phyloP scores from a whole-genome alignment of 192 early-diverging fungal species.

The Entophlyctis helioformis region DNA sequence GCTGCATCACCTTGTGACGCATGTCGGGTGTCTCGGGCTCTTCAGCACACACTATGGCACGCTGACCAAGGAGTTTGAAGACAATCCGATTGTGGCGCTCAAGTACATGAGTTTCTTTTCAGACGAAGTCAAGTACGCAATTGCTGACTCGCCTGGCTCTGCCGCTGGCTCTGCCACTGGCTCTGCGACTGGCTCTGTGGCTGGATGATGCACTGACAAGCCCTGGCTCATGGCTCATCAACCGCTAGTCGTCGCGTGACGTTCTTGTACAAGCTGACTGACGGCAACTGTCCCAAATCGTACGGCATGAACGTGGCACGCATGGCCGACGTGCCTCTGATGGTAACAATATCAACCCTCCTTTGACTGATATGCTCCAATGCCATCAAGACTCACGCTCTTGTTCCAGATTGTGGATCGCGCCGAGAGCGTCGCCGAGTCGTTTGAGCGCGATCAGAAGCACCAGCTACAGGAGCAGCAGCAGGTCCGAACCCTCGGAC shows the following conservation, averaged over 20 bases:
- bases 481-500: too few species aligned
- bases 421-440: constrained; percentile 56
- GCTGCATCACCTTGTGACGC: constrained; percentile 68
- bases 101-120: constrained; percentile 69
- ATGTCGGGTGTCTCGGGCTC: constrained; percentile 76
- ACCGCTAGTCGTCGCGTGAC: constrained; percentile 58
- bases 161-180: too few species aligned
- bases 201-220: not conserved
- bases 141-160: not conserved
- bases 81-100: constrained; percentile 60
- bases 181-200: too few species aligned
- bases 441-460: constrained; percentile 56
- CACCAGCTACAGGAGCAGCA: too few species aligned
- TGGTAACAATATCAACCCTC: constrained; percentile 34
- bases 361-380: not conserved
- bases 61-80: constrained; percentile 73
- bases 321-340: constrained; percentile 83
- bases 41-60: constrained; percentile 96
- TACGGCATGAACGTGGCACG: constrained; percentile 97
- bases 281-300: constrained; percentile 80
- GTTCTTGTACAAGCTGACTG: constrained; percentile 83
- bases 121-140: constrained; percentile 52
- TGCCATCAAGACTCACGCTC: not conserved
- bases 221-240: not conserved
- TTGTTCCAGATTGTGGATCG: constrained; percentile 32